Conservation (phyloP, 2,329 filamentous ascomycete species). For the Colletotrichum theobromicola region DNA sequence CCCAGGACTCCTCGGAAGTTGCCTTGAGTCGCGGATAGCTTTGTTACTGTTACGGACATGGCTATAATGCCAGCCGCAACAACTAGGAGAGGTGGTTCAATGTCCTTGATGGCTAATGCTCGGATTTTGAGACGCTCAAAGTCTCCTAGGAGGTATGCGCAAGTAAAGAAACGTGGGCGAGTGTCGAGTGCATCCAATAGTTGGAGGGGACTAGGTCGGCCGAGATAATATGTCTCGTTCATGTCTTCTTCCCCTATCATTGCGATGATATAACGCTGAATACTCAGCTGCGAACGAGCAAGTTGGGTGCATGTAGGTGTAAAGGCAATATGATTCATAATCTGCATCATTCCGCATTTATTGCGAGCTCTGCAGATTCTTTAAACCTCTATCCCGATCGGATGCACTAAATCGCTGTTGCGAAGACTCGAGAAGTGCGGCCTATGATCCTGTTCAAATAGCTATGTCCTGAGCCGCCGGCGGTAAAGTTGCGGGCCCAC, state of each 20-base stretch:
- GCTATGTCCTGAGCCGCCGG: background rate
- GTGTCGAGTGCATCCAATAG: fast-evolving
- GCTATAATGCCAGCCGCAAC: background rate
- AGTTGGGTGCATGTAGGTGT: too few species aligned
- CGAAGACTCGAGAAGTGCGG: background rate
- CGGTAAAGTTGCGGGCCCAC: background rate
- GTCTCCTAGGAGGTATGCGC: too few species aligned
- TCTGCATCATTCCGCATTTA: background rate
- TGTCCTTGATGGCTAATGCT: too few species aligned
- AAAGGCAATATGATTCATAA: background rate
- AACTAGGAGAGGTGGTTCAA: background rate
- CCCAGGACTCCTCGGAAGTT: too few species aligned
- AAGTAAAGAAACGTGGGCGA: too few species aligned
- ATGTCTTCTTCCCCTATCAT: background rate
- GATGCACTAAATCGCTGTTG: background rate
- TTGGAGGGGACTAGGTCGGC: background rate
- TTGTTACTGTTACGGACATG: background rate
- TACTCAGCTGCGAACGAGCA: background rate
- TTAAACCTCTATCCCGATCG: too few species aligned
- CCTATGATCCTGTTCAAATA: background rate
- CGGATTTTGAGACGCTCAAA: too few species aligned
- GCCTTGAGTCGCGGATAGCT: too few species aligned
- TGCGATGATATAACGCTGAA: background rate
- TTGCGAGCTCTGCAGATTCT: background rate
- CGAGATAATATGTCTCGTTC: fast-evolving